Percentiles rank a stretch among this genome's conserved stretches.
Evolutionary conservation across 495 filamentous ascomycete genomes (phyloP).

Genomic region (Cryomyces minteri): DNA sequence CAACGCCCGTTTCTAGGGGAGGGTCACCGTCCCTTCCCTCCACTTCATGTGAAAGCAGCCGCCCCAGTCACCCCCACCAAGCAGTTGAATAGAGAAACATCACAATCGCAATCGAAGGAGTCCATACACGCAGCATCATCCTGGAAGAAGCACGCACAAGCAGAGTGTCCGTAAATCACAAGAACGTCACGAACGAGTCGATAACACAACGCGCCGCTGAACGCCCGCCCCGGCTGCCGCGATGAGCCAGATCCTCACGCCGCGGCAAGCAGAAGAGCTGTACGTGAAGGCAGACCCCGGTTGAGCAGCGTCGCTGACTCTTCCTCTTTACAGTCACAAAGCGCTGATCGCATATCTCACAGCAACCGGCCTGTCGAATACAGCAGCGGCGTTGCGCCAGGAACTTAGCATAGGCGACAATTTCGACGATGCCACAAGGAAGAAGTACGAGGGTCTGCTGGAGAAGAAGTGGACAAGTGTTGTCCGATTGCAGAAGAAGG

Average conservation of each 20-base stretch:
- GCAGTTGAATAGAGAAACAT: too few relatives aligned
- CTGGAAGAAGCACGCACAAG: too few relatives aligned
- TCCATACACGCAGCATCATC: too few relatives aligned
- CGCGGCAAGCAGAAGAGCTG: conserved; percentile 78
- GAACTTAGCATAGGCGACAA: conserved; percentile 46
- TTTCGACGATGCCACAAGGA: conserved; percentile 58
- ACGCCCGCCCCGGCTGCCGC: conserved; percentile 2
- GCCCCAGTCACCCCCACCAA: too few relatives aligned
- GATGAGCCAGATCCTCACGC: conserved; percentile 64
- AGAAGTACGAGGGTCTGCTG: conserved; percentile 77
- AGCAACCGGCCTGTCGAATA: conserved; percentile 47
- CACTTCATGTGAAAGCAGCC: too few relatives aligned
- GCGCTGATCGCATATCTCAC: conserved; percentile 75
- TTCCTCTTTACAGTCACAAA: conserved; percentile 47
- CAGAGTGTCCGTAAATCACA: too few relatives aligned
- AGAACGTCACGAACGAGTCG: too few relatives aligned
- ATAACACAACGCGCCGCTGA: too few relatives aligned
- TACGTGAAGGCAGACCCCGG: conserved; percentile 15
- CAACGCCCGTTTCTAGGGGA: too few relatives aligned
- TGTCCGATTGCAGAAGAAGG: conserved; percentile 82
- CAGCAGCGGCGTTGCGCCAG: conserved; percentile 44
- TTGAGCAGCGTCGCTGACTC: background rate
- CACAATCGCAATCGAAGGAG: too few relatives aligned
- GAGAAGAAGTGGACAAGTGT: conserved; percentile 97
- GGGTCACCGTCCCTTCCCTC: too few relatives aligned